Evolutionary conservation across 305 asterid genomes (phyloP).

Genomic region (Fraxinus dipetala): DNA sequence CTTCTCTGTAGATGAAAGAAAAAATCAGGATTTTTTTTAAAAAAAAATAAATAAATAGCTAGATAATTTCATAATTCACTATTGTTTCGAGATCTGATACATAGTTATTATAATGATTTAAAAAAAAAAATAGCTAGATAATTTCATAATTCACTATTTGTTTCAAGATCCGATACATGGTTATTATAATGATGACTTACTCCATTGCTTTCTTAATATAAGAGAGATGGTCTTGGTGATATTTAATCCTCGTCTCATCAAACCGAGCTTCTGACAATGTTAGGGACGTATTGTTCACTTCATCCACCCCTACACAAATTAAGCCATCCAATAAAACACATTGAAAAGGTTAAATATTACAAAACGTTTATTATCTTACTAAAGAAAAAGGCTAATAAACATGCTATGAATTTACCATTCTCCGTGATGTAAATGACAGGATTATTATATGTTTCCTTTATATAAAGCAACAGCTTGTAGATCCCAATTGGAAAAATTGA

Average conservation of each 20-base stretch:
- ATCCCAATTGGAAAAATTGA: conserved; percentile 15
- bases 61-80: too few relatives aligned
- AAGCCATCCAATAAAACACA: not conserved
- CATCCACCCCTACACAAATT: not conserved
- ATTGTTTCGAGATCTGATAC: too few relatives aligned
- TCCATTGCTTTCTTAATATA: conserved; percentile 23
- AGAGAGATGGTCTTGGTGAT: not conserved
- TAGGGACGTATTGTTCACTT: not conserved
- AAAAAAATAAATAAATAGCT: too few relatives aligned
- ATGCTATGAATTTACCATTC: conserved; percentile 13
- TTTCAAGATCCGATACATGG: not conserved
- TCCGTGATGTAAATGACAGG: conserved; percentile 24
- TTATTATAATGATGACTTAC: not conserved
- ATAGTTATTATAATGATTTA: too few relatives aligned
- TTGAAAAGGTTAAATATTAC: not conserved
- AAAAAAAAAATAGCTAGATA: not conserved
- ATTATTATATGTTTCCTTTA: not conserved
- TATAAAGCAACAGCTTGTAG: not conserved
- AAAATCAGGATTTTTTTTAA: not conserved
- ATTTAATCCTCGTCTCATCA: not conserved
- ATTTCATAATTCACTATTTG: not conserved
- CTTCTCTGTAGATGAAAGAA: conserved; percentile 10
- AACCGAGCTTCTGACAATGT: not conserved
- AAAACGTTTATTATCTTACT: not conserved
- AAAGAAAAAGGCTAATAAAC: not conserved